Base-by-base conservation (phyloP, 805 yeast genomes). In the Isabelozyma rhagii region DNA sequence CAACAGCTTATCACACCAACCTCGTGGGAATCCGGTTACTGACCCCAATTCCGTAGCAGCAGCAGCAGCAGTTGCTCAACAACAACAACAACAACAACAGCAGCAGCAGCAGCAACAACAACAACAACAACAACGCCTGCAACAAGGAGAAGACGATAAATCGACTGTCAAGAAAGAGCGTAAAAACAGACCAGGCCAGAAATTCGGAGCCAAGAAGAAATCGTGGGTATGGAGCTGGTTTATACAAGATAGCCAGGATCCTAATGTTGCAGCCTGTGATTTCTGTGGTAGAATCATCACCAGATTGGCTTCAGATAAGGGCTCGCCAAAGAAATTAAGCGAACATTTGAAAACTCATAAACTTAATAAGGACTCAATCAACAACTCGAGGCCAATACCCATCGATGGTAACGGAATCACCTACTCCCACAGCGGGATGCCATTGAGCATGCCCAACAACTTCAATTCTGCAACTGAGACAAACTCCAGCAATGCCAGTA, bases 161-260 rank as follows among this genome's bases (percentile, higher is more conserved):
- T 17, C 14, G 13, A 28, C 10, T 31, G 39, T 44, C 17, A 66
- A 64, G 51, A 59, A 60, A 41, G 72, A 66, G 45, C 64, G 75
- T 18, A 66, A 64, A 17, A 78, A 78, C 57, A 68, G 78, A 47
- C 83, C 83, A 1, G 83, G 83, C 7, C 82, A 77, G 54, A 77
- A 74, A 55, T 79, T 79, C 51, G 85, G 85, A 14, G 85, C 85
- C 14, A 80, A 79, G 57, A 81, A 81, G 71, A 77, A 74, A 55
- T 79, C 82, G 31, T 81, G 85, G 85, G 84, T 81, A 11, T 81
- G 85, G 85, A 63, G 74, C 17, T 81, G 85, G 85, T 81, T 81
- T 56, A 69, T 69, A 11, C 85, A 81, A 56, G 83, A 80, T 57
- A 58, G 60, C 14, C 53, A 53, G 15, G 78, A 81, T 54, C 71